Conservation (phyloP, 768 basidiomycete species). For the Dacryopinax spathularia region DNA sequence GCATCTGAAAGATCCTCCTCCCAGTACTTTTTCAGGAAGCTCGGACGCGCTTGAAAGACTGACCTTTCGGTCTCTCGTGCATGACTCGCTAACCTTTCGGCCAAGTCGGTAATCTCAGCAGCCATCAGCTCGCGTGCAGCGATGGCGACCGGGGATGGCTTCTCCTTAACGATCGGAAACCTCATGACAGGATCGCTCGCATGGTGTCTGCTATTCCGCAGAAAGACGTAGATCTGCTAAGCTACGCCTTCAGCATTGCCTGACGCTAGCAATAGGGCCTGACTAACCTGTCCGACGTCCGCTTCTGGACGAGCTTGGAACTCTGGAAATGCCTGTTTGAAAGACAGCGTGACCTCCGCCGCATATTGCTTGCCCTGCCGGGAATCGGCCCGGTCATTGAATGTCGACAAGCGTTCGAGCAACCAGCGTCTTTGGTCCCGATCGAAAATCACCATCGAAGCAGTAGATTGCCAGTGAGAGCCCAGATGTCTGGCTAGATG, state of each 20-base stretch:
- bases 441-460: background rate
- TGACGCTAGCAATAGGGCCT: no score
- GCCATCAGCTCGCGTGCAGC: background rate
- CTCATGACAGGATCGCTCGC: background rate
- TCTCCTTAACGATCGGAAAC: background rate
- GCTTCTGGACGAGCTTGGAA: background rate
- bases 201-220: background rate
- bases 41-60: background rate
- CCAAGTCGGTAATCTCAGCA: background rate
- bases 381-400: background rate
- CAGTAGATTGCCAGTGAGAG: no score
- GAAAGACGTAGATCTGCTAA: conserved; percentile 1
- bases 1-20: background rate
- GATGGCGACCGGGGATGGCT: background rate
- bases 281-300: no score
- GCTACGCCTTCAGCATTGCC: no score
- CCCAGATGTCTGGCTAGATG: no score
- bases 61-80: background rate
- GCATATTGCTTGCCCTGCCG: background rate
- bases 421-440: background rate
- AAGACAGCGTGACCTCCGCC: background rate
- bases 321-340: background rate
- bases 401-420: background rate
- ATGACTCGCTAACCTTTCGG: background rate
- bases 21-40: background rate